Base-by-base conservation (phyloP, 306 rosid genomes). In the Fragaria vesca region DNA sequence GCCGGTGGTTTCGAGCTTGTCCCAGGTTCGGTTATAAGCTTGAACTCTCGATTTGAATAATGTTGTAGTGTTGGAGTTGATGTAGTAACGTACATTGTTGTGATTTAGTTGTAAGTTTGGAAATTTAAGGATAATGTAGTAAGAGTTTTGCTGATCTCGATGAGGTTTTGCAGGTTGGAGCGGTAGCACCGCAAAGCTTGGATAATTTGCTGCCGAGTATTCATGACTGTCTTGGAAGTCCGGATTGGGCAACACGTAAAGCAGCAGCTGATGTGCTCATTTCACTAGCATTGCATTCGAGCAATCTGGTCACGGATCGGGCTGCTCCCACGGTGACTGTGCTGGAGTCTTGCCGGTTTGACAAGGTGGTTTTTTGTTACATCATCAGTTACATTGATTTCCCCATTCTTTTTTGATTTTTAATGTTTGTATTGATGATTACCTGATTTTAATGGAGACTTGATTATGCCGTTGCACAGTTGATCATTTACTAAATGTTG, bases 161-260 rank as follows among this genome's bases (percentile, higher is more conserved):
- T 73, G 73, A 66, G 24, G 63, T 82, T 76, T 63, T 87, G 77
- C 85, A 96, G 99, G 96, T 87, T 63, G 91, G 97, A 83, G 94
- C 99, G 9, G 87, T 96, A 74, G 84, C 96, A 28, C 93, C 93
- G 28, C 99, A 93, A 68, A 90, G 94, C 84, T 85, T 91, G 88
- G 98, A 93, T 32, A 71, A 85, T 81, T 85, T 96, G 83, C 86
- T 93, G 54, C 93, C 83, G 72, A 85, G 88, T 80, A 87, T 89
- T 78, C 97, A 88, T 36, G 99, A 93, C 16, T 93, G 93, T 77
- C 93, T 96, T 71, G 85, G 89, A 52, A 93, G 89, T 85, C 47
- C 86, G 24, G 99, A 96, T 81, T 96, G 99, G 99, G 94, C 94
- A 57, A 96, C 98, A 28, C 97, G 99, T 42, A 96, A 96, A 87